Evolutionary conservation across 2,329 filamentous ascomycete genomes (phyloP).

Genomic region (Graphilbum sp.): DNA sequence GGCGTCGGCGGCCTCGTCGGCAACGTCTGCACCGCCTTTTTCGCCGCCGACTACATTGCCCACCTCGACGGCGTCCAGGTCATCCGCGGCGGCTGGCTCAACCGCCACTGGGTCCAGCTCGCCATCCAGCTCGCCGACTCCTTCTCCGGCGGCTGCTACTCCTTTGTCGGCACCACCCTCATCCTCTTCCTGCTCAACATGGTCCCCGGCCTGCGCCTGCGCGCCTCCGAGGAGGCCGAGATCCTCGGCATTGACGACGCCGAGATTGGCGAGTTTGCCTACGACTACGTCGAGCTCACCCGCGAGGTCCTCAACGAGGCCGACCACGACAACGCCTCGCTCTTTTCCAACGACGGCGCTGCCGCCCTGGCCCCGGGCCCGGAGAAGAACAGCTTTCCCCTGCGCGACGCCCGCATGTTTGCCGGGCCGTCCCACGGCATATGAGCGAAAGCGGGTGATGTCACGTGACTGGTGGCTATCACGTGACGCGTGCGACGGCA

Average conservation of each 20-base stretch:
- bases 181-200: conserved; percentile 71
- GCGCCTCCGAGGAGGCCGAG: conserved; percentile 62
- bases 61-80: conserved; percentile 53
- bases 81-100: conserved; percentile 67
- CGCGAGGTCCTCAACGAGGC: conserved; percentile 27
- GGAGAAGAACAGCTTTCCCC: conserved; percentile 32
- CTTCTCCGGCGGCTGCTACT: conserved; percentile 58
- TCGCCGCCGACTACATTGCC: conserved; percentile 72
- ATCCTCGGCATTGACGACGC: conserved; percentile 75
- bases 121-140: conserved; percentile 76
- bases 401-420: conserved; percentile 28
- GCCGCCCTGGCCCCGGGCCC: background rate
- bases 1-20: conserved; percentile 63
- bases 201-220: conserved; percentile 58
- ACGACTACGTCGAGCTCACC: conserved; percentile 76
- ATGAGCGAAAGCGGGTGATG: no score
- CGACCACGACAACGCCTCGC: conserved; percentile 8
- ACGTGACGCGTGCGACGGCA: no score
- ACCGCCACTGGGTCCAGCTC: conserved; percentile 69
- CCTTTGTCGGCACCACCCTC: conserved; percentile 59
- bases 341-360: conserved; percentile 15
- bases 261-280: conserved; percentile 89
- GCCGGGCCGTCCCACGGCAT: conserved; percentile 14
- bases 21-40: conserved; percentile 66
- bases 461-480: no score